A percentile compares a stretch with the other conserved stretches of the same genome.
Conservation (phyloP, 2,329 filamentous ascomycete species). For the Xylaria sp. region DNA sequence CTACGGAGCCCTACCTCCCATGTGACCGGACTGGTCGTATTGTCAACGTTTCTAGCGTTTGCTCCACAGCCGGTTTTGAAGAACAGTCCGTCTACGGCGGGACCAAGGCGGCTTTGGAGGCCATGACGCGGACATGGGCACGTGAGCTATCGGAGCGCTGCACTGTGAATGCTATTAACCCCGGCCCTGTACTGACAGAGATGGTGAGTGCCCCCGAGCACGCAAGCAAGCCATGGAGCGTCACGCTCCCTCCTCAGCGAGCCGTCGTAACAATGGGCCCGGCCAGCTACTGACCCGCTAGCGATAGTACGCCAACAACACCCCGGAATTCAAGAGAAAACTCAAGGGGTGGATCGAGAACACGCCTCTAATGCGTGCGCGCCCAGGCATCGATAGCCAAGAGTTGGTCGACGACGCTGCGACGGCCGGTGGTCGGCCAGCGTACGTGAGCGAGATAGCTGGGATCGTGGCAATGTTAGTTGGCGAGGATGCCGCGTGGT, state of each 20-base stretch:
- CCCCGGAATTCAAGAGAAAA: constrained; percentile 55
- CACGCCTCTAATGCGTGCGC: constrained; percentile 71
- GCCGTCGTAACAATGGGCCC: background rate
- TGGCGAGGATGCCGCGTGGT: constrained; percentile 77
- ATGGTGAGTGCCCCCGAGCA: constrained; percentile 32
- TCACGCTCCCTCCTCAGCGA: background rate
- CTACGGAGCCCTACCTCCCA: constrained; percentile 75
- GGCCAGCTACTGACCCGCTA: constrained; percentile 52
- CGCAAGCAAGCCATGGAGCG: background rate
- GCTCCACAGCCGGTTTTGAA: constrained; percentile 63
- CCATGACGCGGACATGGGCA: constrained; percentile 69
- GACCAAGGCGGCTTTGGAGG: constrained; percentile 68
- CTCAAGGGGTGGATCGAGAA: constrained; percentile 59
- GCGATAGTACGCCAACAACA: constrained; percentile 56
- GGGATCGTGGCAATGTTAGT: constrained; percentile 83
- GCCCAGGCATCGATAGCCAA: constrained; percentile 70
- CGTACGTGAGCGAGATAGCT: constrained; percentile 76
- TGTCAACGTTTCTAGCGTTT: constrained; percentile 67
- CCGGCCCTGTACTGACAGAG: constrained; percentile 62
- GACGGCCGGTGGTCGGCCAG: constrained; percentile 67
- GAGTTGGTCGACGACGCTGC: constrained; percentile 69
- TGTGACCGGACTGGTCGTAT: constrained; percentile 70
- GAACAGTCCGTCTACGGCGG: constrained; percentile 68
- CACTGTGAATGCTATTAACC: constrained; percentile 69
- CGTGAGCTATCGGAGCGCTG: constrained; percentile 64